Base-by-base conservation (phyloP, 1,284 basidiomycete genomes). In the Coniophora puteana region DNA sequence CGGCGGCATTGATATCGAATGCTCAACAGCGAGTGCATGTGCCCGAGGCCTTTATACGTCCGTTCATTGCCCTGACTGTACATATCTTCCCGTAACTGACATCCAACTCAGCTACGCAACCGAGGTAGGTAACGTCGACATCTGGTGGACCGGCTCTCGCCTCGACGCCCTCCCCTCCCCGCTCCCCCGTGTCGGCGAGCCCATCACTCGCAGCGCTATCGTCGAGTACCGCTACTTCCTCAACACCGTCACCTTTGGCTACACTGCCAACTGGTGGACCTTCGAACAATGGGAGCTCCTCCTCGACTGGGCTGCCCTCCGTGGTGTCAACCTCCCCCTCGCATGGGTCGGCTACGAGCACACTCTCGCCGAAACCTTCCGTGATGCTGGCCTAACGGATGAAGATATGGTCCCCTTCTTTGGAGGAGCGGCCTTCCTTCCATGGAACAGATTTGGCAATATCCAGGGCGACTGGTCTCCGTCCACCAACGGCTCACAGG, bases 391-490 rank as follows among this genome's bases (percentile, higher is more conserved):
- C 7, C 53, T 69, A 34, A 49, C 45, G 8, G 63, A 71, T 18
- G 41, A 50, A 1, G 66, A 66, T 12, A 68, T 71, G 22, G 33
- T 47, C 7, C 37, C 33, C 1, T 71, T 67, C 45, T 52, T 67
- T 22, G 63, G 68, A 0, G 66, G 66, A 0, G 66, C 69, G n/a
- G 59, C 70, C 1, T 71, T 72, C 52, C 63, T 63, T 39, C 58
- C 67, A 1, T 71, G 68, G 67, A 66, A 67, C 42, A 60, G 69
- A n/a, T 67, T 68, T 37, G 66, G 67, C 2, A 71, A 71, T 45
- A 64, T 69, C 30, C 69, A 69, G 46, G 61, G 62, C 8, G 62
- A 61, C 43, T 71, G 68, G 67, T 31, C 14, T 31, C 20, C 29
- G n/a, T 18, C 14, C 29, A 31, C 7, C 29, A 31, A 31, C 26